Base-by-base conservation (phyloP, 192 early-diverging fungal genomes). In the Obelidium mucronatum region DNA sequence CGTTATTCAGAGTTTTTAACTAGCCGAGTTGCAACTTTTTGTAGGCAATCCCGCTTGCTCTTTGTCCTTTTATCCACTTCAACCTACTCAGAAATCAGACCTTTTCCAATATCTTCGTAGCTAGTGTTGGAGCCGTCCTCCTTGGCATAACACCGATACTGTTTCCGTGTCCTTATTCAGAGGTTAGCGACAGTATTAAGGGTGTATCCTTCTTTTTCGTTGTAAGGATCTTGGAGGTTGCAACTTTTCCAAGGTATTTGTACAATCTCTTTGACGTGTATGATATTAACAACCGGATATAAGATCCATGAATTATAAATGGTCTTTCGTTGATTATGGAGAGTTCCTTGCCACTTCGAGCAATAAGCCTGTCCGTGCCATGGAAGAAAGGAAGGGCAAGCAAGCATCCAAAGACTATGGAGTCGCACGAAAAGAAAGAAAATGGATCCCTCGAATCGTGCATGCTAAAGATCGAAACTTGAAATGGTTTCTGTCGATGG, bases 1-100 rank as follows among this genome's bases (percentile, higher is more conserved):
- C n/a, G n/a, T n/a, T n/a, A n/a, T n/a, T n/a, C n/a, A n/a, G n/a
- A n/a, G n/a, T n/a, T 48, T 48, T 19, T 48, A 15, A 15, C 11
- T 48, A 48, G 8, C 44, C 19, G 11, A 48, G 8, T 15, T 48
- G 8, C 8, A 48, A 15, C 19, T 6, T 15, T 48, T 6, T 48
- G 44, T 48, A 48, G 44, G 44, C 44, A 48, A 48, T 48, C 44
- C 11, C 19, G 0, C 44, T 48, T 6, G 44, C 11, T 0, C 8
- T 48, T 19, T 48, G 44, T 67, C 66, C 66, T 1, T 24, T 51
- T 1, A 52, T 52, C 42, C 66, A 67, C 66, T 67, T 67, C 44
- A 13, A 51, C 19, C 4, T 67, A 5, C 66, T 67, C 40, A 26
- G 15, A 31, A 40, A 6, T 11, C 11, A 13, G 30, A n/a, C 19